phyloP scores from a whole-genome alignment of 169 alveolate species.

The Perkinsus marinus region DNA sequence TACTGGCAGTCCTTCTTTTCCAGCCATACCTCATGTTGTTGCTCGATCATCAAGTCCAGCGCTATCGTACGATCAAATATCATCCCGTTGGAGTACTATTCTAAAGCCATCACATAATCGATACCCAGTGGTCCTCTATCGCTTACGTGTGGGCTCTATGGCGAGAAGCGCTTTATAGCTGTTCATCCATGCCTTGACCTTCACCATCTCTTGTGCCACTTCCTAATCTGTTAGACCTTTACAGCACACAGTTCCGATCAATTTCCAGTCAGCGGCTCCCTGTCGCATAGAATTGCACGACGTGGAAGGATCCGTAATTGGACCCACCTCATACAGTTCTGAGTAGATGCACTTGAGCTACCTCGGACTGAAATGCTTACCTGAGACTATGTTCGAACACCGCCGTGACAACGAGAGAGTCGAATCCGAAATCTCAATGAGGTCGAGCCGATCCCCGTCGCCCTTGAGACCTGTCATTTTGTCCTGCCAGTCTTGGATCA shows the following conservation, averaged over 20 bases:
- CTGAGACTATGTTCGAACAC: neutral
- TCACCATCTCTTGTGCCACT: neutral
- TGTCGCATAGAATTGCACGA: neutral
- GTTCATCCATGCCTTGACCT: neutral
- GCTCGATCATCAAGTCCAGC: neutral
- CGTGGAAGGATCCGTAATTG: neutral
- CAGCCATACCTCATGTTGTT: neutral
- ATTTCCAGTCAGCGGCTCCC: neutral
- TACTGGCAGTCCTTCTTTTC: neutral
- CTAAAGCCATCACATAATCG: neutral
- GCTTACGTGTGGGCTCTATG: neutral
- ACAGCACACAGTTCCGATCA: neutral
- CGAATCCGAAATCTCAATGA: neutral
- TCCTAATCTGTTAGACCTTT: neutral
- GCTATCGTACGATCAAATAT: neutral
- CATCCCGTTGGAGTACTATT: neutral
- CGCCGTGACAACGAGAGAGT: neutral
- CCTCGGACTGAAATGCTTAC: neutral
- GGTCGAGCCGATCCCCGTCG: neutral
- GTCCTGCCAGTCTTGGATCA: neutral
- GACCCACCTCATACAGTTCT: neutral
- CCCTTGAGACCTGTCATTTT: neutral
- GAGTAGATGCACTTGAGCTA: neutral
- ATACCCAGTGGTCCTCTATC: neutral
- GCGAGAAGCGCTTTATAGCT: neutral